A percentile compares a stretch with the other conserved stretches of the same genome.
Conservation (phyloP, 176 grass and related monocot species). For the Oryza officinalis region DNA sequence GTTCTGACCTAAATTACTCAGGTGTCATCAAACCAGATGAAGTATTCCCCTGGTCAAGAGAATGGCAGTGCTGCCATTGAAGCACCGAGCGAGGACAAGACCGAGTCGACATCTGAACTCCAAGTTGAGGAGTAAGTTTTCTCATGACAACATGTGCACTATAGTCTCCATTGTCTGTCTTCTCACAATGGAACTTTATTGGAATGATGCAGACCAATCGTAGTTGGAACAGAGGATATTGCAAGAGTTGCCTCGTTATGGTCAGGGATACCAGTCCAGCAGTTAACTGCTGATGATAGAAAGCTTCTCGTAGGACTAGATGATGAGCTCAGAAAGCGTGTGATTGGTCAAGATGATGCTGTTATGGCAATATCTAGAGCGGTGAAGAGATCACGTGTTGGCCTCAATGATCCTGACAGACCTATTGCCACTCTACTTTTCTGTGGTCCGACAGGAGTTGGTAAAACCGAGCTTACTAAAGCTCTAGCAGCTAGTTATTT, state of each 20-base stretch:
- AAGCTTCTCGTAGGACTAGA: slow-evolving; percentile 79
- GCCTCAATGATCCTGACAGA: slow-evolving; percentile 86
- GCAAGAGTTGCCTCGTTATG: slow-evolving; percentile 89
- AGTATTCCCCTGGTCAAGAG: slow-evolving; percentile 55
- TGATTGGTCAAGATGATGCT: slow-evolving; percentile 97
- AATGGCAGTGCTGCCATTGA: slow-evolving; percentile 23
- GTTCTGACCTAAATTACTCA: slow-evolving; percentile 32
- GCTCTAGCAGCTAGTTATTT: slow-evolving; percentile 87
- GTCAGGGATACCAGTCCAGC: slow-evolving; percentile 95
- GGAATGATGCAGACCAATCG: slow-evolving; percentile 55
- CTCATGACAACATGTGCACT: slow-evolving; percentile 14
- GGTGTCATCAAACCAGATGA: slow-evolving; percentile 67
- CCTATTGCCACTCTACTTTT: slow-evolving; percentile 93
- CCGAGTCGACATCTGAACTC: slow-evolving; percentile 33
- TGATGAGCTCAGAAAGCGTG: slow-evolving; percentile 73
- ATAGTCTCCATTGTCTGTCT: slow-evolving; percentile 21
- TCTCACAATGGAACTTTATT: slow-evolving; percentile 21
- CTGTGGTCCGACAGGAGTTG: slow-evolving; percentile 94
- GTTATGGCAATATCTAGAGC: slow-evolving; percentile 83
- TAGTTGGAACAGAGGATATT: slow-evolving; percentile 92
- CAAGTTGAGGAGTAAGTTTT: slow-evolving; percentile 76
- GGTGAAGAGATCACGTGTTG: slow-evolving; percentile 87
- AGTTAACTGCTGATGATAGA: slow-evolving; percentile 84
- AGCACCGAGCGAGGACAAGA: slow-evolving; percentile 26
- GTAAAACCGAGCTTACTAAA: slow-evolving; percentile 96